Base-by-base conservation (phyloP, 805 yeast species). In the Saccharomycopsis sp. region DNA sequence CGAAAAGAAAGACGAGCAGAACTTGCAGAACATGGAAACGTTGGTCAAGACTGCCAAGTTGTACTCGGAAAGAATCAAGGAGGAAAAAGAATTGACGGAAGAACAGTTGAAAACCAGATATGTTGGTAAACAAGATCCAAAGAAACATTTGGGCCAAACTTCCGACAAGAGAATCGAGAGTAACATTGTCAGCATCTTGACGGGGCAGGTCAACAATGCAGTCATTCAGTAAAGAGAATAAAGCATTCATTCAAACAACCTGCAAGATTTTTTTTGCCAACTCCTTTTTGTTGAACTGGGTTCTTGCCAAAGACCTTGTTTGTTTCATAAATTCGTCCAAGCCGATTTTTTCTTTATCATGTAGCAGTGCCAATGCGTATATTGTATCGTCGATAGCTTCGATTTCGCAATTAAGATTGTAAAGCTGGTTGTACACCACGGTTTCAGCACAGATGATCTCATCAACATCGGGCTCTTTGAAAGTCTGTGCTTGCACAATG, bases 51-150 rank as follows among this genome's bases (percentile, higher is more conserved):
- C 92, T 50, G 95, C 97, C 10, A 80, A 79, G 52, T 82, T 78
- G 51, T 92, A 92, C 61, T 85, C 89, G 27, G 80, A 80, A 57
- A 75, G 97, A 57, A 88, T 94, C 38, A 73, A 80, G 52, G 97
- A 94, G 62, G 98, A 92, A 60, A 82, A 81, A 58, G 95, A 84
- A 50, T 67, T 92, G 51, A 67, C 77, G 34, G 94, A 83, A 54
- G 95, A 85, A 30, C 92, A 88, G 61, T 72, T 89, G 52, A 86
- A 85, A 62, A 89, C 96, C 5, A 78, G 98, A 58, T 94, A 89
- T 56, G 96, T 92, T 27, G 99, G 99, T 53, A 88, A 86, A 59
- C 96, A 89, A 63, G 98, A 92, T 62, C 99, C 99, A 31, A 92
- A 94, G 76, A 92, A 89, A 67, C 99, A 92, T 66, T 69, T 92